Evolutionary conservation across 108 stramenopile species (phyloP).

Genomic region (Discostella stelligeroides): DNA sequence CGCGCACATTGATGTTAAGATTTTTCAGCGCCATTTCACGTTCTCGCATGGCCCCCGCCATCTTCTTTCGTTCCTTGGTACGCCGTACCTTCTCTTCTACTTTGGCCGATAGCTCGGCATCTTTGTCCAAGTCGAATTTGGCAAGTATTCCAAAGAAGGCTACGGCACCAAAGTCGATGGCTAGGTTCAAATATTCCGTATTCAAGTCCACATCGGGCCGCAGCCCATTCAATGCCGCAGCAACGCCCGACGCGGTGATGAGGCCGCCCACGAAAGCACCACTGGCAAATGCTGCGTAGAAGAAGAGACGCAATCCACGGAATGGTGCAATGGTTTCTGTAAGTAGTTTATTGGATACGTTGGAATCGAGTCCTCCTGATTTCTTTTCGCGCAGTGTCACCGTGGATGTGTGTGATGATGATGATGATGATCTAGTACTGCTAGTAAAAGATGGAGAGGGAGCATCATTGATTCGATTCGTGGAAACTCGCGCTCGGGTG

Average conservation of each 20-base stretch:
- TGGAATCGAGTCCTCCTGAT: slow-evolving; percentile 19
- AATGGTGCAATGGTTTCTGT: slow-evolving; percentile 56
- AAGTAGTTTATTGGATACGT: slow-evolving; percentile 58
- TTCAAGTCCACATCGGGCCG: slow-evolving; percentile 74
- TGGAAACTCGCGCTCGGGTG: not conserved
- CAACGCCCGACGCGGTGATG: slow-evolving; percentile 43
- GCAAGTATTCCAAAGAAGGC: slow-evolving; percentile 62
- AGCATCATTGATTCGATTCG: not conserved
- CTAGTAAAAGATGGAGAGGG: no score
- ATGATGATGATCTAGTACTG: no score
- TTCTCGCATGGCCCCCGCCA: slow-evolving; percentile 58
- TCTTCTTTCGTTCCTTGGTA: slow-evolving; percentile 59
- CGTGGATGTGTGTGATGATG: no score
- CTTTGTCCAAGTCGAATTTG: slow-evolving; percentile 70
- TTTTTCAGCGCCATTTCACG: slow-evolving; percentile 52
- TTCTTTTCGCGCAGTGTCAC: slow-evolving; percentile 24
- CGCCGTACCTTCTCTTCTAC: slow-evolving; percentile 69
- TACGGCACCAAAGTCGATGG: slow-evolving; percentile 87
- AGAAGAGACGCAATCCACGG: slow-evolving; percentile 7
- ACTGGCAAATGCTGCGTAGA: slow-evolving; percentile 20
- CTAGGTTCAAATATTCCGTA: slow-evolving; percentile 74
- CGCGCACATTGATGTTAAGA: slow-evolving; percentile 61
- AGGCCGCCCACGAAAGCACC: slow-evolving; percentile 20
- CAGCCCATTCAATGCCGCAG: slow-evolving; percentile 57
- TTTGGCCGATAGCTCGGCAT: slow-evolving; percentile 52